These are phyloP conservation scores for Leishmania braziliensis DNA, from an alignment of 208 protist species.

Conservation along the genomic window DNA sequence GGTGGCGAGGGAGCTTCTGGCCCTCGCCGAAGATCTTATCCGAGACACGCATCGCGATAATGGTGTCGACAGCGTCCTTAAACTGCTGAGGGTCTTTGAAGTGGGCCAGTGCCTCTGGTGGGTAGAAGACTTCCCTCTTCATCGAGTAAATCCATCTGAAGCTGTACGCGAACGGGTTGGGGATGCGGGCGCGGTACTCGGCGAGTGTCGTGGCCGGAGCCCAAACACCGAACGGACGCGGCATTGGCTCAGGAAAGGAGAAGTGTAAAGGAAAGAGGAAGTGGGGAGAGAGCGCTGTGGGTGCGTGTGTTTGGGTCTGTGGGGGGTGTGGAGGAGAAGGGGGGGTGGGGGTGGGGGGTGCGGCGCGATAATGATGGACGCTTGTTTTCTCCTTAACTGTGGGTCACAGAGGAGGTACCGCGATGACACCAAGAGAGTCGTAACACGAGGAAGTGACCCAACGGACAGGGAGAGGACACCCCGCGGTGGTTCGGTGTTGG, in stretches of 20 bases:
- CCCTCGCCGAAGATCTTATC: conserved; percentile 89
- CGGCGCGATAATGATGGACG: background rate
- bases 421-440: background rate
- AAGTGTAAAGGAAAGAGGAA: background rate
- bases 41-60: conserved; percentile 75
- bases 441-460: background rate
- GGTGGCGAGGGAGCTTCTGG: conserved; percentile 68
- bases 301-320: background rate
- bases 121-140: conserved; percentile 81
- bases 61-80: conserved; percentile 81
- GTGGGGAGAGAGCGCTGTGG: background rate
- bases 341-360: background rate
- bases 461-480: background rate
- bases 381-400: background rate
- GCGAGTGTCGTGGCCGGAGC: conserved; percentile 84
- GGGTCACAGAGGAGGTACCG: background rate
- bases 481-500: background rate
- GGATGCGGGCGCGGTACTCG: conserved; percentile 81
- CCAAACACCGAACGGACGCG: conserved; percentile 88
- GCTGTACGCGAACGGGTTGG: conserved; percentile 56
- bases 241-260: conserved; percentile 42
- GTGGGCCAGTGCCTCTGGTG: conserved; percentile 80
- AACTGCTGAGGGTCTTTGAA: conserved; percentile 91
- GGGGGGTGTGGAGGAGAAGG: background rate
- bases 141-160: conserved; percentile 51